phyloP scores from a whole-genome alignment of 257 asterid species.

The Salvia hispanica region DNA sequence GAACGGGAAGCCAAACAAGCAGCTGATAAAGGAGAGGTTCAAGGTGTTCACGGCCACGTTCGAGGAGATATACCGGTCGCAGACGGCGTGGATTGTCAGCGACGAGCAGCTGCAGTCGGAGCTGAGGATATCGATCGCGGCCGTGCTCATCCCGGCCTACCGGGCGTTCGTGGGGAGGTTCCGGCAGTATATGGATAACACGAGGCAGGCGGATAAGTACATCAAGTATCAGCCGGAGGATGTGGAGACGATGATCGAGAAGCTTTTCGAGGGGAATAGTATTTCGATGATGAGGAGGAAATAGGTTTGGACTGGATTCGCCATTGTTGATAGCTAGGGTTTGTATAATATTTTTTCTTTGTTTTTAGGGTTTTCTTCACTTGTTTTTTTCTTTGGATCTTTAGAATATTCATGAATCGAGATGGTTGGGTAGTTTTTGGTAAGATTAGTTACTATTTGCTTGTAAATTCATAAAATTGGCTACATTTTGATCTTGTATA shows the following conservation, averaged over 20 bases:
- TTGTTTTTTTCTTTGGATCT: no score
- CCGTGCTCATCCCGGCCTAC: slow-evolving; percentile 82
- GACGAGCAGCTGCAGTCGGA: slow-evolving; percentile 94
- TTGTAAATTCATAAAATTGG: no score
- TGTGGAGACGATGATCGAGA: slow-evolving; percentile 70
- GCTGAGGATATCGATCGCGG: slow-evolving; percentile 71
- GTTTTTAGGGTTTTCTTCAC: no score
- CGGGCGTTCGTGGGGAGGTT: slow-evolving; percentile 78
- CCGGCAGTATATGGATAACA: slow-evolving; percentile 57
- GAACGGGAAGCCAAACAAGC: slow-evolving; percentile 57
- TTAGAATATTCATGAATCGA: no score
- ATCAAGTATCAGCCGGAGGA: slow-evolving; percentile 87
- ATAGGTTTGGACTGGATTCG: neutral
- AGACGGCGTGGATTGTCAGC: slow-evolving; percentile 79
- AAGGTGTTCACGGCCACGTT: slow-evolving; percentile 58
- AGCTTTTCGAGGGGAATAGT: slow-evolving; percentile 68
- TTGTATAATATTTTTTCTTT: neutral
- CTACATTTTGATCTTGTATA: no score
- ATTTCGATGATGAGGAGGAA: slow-evolving; percentile 68
- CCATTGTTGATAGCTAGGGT: no score
- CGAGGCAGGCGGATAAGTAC: slow-evolving; percentile 68
- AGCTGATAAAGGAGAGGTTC: slow-evolving; percentile 67
- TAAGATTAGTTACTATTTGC: no score
- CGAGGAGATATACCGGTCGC: slow-evolving; percentile 69
- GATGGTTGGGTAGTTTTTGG: no score